Conservation (phyloP, 2,329 filamentous ascomycete genomes). For the Triangularia verruculosa region DNA sequence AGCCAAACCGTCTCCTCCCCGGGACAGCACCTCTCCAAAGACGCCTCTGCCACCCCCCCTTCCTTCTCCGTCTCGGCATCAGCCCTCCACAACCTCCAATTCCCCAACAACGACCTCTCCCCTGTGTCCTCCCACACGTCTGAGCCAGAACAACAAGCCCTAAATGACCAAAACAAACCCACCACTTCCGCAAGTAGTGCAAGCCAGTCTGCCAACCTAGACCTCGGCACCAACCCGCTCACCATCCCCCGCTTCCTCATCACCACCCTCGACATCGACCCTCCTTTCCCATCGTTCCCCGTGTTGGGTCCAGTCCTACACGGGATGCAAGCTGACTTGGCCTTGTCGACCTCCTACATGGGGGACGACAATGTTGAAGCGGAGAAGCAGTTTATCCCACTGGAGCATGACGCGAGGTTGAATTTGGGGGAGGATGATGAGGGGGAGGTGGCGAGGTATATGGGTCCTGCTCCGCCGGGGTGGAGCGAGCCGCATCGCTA, state of each 20-base stretch:
- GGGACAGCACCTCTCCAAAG: slow-evolving; percentile 12
- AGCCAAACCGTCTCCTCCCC: slow-evolving; percentile 15
- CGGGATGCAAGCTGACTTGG: slow-evolving; percentile 44
- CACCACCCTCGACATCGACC: slow-evolving; percentile 45
- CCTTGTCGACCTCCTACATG: slow-evolving; percentile 14
- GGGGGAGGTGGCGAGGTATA: slow-evolving; percentile 36
- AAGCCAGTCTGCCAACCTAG: not conserved
- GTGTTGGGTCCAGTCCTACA: slow-evolving; percentile 46
- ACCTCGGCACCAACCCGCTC: not conserved
- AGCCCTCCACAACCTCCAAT: slow-evolving; percentile 16
- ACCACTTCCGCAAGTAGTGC: not conserved
- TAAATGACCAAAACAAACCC: not conserved
- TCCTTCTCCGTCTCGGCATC: slow-evolving; percentile 19
- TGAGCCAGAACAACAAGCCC: not conserved
- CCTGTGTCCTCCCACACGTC: slow-evolving; percentile 11
- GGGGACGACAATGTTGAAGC: slow-evolving; percentile 10
- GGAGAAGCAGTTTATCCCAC: slow-evolving; percentile 11
- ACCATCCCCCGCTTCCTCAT: slow-evolving; percentile 35
- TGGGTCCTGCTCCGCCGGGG: slow-evolving; percentile 46
- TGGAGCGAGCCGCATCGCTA: slow-evolving; percentile 47
- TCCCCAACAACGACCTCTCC: slow-evolving; percentile 24
- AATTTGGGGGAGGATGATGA: not conserved
- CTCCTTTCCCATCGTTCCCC: slow-evolving; percentile 41
- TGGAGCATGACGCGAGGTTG: slow-evolving; percentile 7
- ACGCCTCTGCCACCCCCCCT: slow-evolving; percentile 7